Base-by-base conservation (phyloP, 2,329 filamentous ascomycete species). In the Pezicula rhizophila region DNA sequence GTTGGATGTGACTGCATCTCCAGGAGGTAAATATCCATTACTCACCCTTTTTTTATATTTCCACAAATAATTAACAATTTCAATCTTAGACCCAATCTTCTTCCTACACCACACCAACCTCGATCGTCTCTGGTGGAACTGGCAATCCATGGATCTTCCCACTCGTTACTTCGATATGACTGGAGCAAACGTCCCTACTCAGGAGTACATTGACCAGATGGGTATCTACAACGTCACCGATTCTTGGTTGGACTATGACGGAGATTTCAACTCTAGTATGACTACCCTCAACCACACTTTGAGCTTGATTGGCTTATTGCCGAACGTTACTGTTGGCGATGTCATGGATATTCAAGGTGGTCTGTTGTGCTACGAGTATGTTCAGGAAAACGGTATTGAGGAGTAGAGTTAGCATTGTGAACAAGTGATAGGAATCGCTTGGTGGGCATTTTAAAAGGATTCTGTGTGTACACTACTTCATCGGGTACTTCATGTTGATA, bases 81-180 rank as follows among this genome's bases (percentile, higher is more conserved):
- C 34, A 14, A 38, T 18, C 20, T 26, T 20, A 42, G 57, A 61
- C 18, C 58, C 58, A 37, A 18, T 55, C 43, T 61, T 61, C 54
- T 61, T 53, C 46, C 49, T 57, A 20, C 58, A 61, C 39, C 58
- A 61, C 47, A 52, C 52, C n/a, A 55, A 57, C 20, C 45, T 60
- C 40, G 58, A 60, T 40, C 50, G 54, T 35, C 39, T 58, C n/a
- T 60, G 51, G 50, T 58, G 56, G 56, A 50, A 56, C 18, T 61
- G 58, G 58, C 57, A 42, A 23, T 11, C 20, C 20, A 18, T 42
- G 17, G 20, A 42, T 3, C 15, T 42, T n/a, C 20, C 39, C 8
- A 8, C 15, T 10, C 39, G 39, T 8, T 20, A 20, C 17, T 42
- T 10, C 39, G 39, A 42, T 17, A 42, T 42, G 39, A 25, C 15